These are phyloP conservation scores for Kwoniella sp. DNA, from an alignment of 768 basidiomycete genomes.

Conservation along the genomic window DNA sequence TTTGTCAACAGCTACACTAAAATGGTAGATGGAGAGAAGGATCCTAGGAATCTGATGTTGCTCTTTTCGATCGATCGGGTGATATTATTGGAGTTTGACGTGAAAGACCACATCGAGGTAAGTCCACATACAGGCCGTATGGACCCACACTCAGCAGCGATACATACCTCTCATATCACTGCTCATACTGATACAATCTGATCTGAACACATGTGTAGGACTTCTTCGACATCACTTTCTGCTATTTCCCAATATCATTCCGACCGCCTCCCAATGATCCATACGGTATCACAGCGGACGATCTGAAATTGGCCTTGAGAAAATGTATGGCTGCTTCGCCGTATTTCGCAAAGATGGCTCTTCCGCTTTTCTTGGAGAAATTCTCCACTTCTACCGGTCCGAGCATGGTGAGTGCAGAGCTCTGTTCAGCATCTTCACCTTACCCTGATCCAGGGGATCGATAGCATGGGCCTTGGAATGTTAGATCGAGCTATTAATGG, in stretches of 20 bases:
- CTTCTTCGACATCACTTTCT: conserved; percentile 91
- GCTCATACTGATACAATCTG: not conserved
- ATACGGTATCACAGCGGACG: conserved; percentile 84
- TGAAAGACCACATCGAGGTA: conserved; percentile 74
- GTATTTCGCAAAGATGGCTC: conserved; percentile 76
- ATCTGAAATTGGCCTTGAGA: conserved; percentile 69
- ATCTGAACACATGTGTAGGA: no score
- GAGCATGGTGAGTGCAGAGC: conserved; percentile 75
- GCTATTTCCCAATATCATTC: conserved; percentile 98
- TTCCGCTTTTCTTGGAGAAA: conserved; percentile 90
- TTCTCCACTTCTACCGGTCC: conserved; percentile 74
- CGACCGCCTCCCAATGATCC: conserved; percentile 90
- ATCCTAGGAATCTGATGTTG: conserved; percentile 87
- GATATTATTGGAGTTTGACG: conserved; percentile 83
- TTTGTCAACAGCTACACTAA: conserved; percentile 75
- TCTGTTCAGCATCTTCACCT: not conserved
- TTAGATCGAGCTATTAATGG: no score
- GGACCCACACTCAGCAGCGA: no score
- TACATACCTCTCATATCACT: no score
- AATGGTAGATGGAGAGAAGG: conserved; percentile 94
- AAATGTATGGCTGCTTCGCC: conserved; percentile 75
- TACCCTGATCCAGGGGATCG: conserved; percentile 7
- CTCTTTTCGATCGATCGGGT: conserved; percentile 87
- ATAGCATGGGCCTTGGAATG: no score
- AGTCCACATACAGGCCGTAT: conserved; percentile 47